Evolutionary conservation across 1,139 yeast species (phyloP).

Genomic region (Taphrina flavorubra): DNA sequence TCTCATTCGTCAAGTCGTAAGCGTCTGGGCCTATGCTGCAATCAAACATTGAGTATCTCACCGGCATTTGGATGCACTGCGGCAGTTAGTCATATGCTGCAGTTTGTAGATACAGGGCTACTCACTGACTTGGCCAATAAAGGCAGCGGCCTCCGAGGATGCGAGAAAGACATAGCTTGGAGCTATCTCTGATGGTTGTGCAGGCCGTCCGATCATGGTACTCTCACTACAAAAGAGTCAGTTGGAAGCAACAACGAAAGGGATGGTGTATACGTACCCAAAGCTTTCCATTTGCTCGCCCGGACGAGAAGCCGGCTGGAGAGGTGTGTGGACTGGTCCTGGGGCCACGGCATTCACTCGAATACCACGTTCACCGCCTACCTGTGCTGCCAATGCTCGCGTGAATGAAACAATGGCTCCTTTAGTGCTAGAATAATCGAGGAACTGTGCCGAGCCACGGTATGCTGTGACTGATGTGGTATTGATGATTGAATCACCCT

Average conservation of each 20-base stretch:
- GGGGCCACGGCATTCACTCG: conserved; percentile 74
- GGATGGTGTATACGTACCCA: conserved; percentile 3
- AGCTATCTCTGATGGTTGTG: conserved; percentile 43
- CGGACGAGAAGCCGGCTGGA: conserved; percentile 41
- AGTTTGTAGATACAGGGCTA: too few relatives aligned
- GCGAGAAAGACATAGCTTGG: conserved; percentile 43
- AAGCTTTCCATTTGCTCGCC: conserved; percentile 37
- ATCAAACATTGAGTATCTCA: conserved; percentile 18
- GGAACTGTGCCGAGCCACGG: conserved; percentile 39
- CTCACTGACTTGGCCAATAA: conserved; percentile 31
- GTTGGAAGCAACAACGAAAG: neutral
- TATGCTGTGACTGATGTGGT: conserved; percentile 40
- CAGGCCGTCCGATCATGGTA: conserved; percentile 37
- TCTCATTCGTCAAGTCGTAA: neutral
- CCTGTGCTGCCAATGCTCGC: conserved; percentile 65
- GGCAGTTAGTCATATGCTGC: neutral
- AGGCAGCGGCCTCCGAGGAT: conserved; percentile 35
- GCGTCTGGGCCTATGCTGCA: neutral
- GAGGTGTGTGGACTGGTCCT: conserved; percentile 70
- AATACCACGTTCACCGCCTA: conserved; percentile 56
- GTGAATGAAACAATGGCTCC: conserved; percentile 56
- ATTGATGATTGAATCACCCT: conserved; percentile 41
- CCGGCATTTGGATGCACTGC: conserved; percentile 30
- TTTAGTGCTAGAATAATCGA: conserved; percentile 40
- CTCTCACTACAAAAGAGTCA: conserved; percentile 10